Evolutionary conservation across 257 asterid genomes (phyloP).

Genomic region (Fraxinus anomala): DNA sequence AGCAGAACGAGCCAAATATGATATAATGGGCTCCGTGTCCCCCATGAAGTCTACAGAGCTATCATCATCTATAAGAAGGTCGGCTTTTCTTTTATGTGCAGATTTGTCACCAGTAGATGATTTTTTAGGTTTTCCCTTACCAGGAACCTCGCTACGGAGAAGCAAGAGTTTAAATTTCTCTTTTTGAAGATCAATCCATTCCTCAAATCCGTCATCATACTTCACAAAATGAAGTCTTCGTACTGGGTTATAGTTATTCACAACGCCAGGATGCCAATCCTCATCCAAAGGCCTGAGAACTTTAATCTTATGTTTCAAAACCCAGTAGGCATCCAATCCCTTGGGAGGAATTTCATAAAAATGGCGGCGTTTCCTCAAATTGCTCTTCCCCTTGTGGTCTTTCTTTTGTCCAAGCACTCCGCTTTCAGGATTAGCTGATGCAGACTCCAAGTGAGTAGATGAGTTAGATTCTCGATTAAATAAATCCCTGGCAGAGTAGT

Average conservation of each 20-base stretch:
- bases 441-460: slow-evolving; percentile 46
- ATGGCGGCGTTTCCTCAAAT: slow-evolving; percentile 87
- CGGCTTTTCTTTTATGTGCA: slow-evolving; percentile 38
- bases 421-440: slow-evolving; percentile 54
- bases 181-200: slow-evolving; percentile 77
- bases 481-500: slow-evolving; percentile 49
- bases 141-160: slow-evolving; percentile 82
- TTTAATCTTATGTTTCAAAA: slow-evolving; percentile 73
- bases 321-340: slow-evolving; percentile 72
- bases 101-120: slow-evolving; percentile 33
- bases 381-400: slow-evolving; percentile 50
- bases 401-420: slow-evolving; percentile 76
- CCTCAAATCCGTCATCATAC: slow-evolving; percentile 95
- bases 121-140: slow-evolving; percentile 42
- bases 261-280: slow-evolving; percentile 85
- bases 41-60: slow-evolving; percentile 42
- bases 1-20: slow-evolving; percentile 83
- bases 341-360: slow-evolving; percentile 70
- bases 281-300: slow-evolving; percentile 93
- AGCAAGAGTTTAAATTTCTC: slow-evolving; percentile 93
- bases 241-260: slow-evolving; percentile 73
- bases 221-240: slow-evolving; percentile 72
- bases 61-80: slow-evolving; percentile 45
- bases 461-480: slow-evolving; percentile 44
- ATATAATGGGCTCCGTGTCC: slow-evolving; percentile 86